These are phyloP conservation scores for Pseudocercospora vitis DNA, from an alignment of 2,329 filamentous ascomycete genomes.

Conservation along the genomic window DNA sequence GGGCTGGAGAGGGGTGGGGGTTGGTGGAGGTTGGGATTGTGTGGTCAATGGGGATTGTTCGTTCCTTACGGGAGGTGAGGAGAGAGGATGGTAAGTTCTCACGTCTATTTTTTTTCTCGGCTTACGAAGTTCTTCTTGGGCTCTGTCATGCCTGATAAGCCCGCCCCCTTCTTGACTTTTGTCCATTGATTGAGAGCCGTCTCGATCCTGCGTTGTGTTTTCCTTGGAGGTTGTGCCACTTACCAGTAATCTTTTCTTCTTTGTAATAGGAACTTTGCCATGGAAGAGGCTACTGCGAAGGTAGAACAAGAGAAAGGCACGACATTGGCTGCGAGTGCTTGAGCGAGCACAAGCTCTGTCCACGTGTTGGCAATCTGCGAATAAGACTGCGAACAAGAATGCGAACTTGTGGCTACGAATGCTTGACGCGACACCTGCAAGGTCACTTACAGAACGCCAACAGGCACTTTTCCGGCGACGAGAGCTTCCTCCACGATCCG, in stretches of 20 bases:
- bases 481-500: conserved; percentile 51
- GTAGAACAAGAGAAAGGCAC: conserved; percentile 3
- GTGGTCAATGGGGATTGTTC: conserved; percentile 79
- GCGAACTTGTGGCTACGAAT: conserved; percentile 12
- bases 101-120: neutral
- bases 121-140: too few species aligned
- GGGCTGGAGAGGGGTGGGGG: conserved; percentile 62
- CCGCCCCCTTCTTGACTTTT: conserved; percentile 6
- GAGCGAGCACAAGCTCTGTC: conserved; percentile 1
- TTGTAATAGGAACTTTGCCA: conserved; percentile 36
- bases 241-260: conserved; percentile 26
- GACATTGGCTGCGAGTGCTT: conserved; percentile 7
- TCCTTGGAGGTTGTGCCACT: conserved; percentile 25
- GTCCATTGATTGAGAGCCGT: neutral
- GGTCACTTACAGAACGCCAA: conserved; percentile 15
- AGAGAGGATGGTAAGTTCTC: conserved; percentile 80
- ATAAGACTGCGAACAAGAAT: too few species aligned
- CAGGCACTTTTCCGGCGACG: conserved; percentile 59
- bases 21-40: conserved; percentile 78
- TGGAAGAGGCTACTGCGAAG: conserved; percentile 27
- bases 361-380: too few species aligned
- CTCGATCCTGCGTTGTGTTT: conserved; percentile 6
- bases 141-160: too few species aligned
- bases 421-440: conserved; percentile 19
- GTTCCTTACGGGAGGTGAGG: conserved; percentile 75